A percentile compares a stretch with the other conserved stretches of the same genome.
phyloP scores from a whole-genome alignment of 352 stramenopile species.

The Stephanocyclus meneghinianus region DNA sequence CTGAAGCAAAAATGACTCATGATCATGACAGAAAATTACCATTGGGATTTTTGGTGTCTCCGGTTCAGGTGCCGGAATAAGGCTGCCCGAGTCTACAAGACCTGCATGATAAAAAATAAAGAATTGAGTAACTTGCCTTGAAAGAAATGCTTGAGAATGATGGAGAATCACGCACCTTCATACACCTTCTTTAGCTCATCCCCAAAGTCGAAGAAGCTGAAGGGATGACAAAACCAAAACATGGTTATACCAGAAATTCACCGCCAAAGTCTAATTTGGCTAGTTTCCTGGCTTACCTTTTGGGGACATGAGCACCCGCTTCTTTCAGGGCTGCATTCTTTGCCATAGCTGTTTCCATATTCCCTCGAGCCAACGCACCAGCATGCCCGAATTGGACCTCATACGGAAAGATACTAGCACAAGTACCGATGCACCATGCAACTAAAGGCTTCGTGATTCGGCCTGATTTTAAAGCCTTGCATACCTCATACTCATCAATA shows the following conservation, averaged over 20 bases:
- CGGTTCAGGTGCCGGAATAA: slow-evolving; percentile 88
- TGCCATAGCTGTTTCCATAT: slow-evolving; percentile 91
- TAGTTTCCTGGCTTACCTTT: slow-evolving; percentile 15
- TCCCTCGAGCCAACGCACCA: slow-evolving; percentile 89
- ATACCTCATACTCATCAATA: slow-evolving; percentile 94
- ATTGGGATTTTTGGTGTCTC: slow-evolving; percentile 93
- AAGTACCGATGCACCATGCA: slow-evolving; percentile 97
- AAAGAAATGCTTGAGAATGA: neutral
- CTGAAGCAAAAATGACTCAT: neutral
- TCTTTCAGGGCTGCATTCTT: slow-evolving; percentile 90
- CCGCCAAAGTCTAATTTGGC: neutral
- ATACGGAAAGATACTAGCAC: slow-evolving; percentile 95
- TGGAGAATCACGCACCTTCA: slow-evolving; percentile 46
- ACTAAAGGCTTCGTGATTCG: slow-evolving; percentile 95
- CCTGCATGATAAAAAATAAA: neutral
- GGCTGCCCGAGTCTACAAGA: slow-evolving; percentile 84
- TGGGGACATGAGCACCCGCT: slow-evolving; percentile 89
- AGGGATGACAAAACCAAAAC: neutral
- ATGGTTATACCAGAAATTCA: neutral
- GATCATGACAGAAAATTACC: slow-evolving; percentile 28
- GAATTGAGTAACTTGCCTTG: neutral
- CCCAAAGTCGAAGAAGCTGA: slow-evolving; percentile 93
- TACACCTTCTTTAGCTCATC: slow-evolving; percentile 90
- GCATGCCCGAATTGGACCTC: slow-evolving; percentile 97
- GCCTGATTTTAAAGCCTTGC: slow-evolving; percentile 87